phyloP scores from a whole-genome alignment of 2,329 filamentous ascomycete genomes.

The Aspergillus sp. region DNA sequence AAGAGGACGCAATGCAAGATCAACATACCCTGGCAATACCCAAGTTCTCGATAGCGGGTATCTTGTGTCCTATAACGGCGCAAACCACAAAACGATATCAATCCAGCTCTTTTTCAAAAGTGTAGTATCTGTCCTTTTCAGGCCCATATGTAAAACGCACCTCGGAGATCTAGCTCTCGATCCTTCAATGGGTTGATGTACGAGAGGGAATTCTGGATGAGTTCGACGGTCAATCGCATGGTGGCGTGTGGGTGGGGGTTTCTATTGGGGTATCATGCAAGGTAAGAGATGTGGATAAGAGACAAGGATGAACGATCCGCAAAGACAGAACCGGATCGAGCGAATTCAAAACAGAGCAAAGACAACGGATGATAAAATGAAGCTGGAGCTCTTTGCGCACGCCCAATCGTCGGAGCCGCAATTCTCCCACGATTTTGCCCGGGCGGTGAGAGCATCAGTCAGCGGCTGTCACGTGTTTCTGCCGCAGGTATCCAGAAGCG shows the following conservation, averaged over 20 bases:
- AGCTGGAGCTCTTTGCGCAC: conserved; percentile 11
- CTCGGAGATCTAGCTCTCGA: conserved; percentile 98
- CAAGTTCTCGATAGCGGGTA: conserved; percentile 95
- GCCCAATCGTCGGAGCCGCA: conserved; percentile 8
- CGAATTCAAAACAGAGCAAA: background rate
- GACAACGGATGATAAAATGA: conserved; percentile 2
- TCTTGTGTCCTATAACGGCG: conserved; percentile 81
- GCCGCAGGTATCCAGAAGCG: background rate
- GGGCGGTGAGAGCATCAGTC: conserved; percentile 14
- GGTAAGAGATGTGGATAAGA: background rate
- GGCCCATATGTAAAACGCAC: conserved; percentile 62
- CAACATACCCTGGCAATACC: conserved; percentile 82
- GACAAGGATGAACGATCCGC: background rate
- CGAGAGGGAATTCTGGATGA: conserved; percentile 91
- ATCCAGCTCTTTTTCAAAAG: conserved; percentile 68
- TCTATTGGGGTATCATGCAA: conserved; percentile 22
- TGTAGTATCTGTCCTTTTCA: conserved; percentile 98
- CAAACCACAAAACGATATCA: conserved; percentile 67
- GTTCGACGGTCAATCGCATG: conserved; percentile 94
- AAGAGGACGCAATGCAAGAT: background rate
- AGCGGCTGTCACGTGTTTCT: background rate
- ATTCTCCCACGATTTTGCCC: conserved; percentile 16
- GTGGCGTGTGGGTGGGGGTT: conserved; percentile 25
- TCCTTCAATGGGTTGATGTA: conserved; percentile 99
- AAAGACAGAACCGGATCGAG: background rate